phyloP scores from a whole-genome alignment of 306 rosid genomes.

The Castanopsis chinensis region DNA sequence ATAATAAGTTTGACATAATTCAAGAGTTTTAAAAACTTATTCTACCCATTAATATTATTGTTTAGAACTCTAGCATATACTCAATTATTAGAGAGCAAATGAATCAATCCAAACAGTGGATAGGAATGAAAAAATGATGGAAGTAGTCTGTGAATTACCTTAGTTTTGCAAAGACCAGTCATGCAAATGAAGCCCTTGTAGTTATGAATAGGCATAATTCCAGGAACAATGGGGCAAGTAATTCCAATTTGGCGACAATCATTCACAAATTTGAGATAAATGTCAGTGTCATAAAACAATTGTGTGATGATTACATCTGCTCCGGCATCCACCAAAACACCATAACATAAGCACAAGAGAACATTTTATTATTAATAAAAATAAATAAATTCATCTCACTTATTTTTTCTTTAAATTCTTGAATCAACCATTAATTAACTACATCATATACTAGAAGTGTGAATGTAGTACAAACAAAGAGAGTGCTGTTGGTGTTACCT shows the following conservation, averaged over 20 bases:
- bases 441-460: too few relatives aligned
- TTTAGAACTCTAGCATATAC: neutral
- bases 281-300: slow-evolving; percentile 82
- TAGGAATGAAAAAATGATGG: too few relatives aligned
- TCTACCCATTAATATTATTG: neutral
- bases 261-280: slow-evolving; percentile 86
- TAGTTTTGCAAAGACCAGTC: slow-evolving; percentile 98
- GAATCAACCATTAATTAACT: too few relatives aligned
- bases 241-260: slow-evolving; percentile 99
- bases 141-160: slow-evolving; percentile 61
- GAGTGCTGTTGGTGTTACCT: too few relatives aligned
- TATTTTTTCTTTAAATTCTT: too few relatives aligned
- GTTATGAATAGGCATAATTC: slow-evolving; percentile 96
- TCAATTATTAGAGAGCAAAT: neutral
- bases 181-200: slow-evolving; percentile 93
- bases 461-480: too few relatives aligned
- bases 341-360: slow-evolving; percentile 16
- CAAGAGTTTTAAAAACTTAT: neutral
- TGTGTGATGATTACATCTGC: slow-evolving; percentile 95
- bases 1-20: neutral
- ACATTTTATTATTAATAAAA: neutral
- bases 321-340: slow-evolving; percentile 77
- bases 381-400: neutral
- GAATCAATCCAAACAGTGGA: neutral
- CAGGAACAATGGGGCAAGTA: slow-evolving; percentile 92